phyloP scores from a whole-genome alignment of 768 basidiomycete genomes.

The Psilocybe tampanensis region DNA sequence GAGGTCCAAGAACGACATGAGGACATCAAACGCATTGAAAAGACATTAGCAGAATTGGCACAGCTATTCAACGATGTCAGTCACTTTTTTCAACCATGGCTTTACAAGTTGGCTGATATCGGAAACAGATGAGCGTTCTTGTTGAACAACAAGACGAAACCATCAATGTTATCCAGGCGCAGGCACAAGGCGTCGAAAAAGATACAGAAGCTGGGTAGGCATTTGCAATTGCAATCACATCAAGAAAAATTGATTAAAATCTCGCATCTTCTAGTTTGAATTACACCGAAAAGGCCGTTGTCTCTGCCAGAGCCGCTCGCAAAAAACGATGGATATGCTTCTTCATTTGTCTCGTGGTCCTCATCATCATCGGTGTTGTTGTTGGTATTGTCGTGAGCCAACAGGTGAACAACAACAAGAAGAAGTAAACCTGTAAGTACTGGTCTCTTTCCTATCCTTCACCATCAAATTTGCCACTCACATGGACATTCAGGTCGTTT shows the following conservation, averaged over 20 bases:
- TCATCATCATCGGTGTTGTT: slow-evolving; percentile 68
- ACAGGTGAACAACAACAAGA: slow-evolving; percentile 30
- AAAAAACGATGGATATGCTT: slow-evolving; percentile 99
- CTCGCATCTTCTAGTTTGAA: slow-evolving; percentile 52
- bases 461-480: background rate
- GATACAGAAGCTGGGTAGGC: slow-evolving; percentile 85
- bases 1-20: slow-evolving; percentile 98
- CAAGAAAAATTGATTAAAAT: background rate
- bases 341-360: slow-evolving; percentile 64
- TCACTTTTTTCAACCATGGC: background rate
- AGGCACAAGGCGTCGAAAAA: slow-evolving; percentile 73
- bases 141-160: slow-evolving; percentile 95
- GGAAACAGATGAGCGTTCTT: slow-evolving; percentile 85
- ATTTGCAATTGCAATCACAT: slow-evolving; percentile 2
- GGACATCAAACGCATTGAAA: slow-evolving; percentile 94
- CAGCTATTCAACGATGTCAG: slow-evolving; percentile 94
- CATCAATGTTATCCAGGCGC: slow-evolving; percentile 79
- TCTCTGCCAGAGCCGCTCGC: slow-evolving; percentile 83
- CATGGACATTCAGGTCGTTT: slow-evolving; percentile 5
- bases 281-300: slow-evolving; percentile 87
- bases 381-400: slow-evolving; percentile 57
- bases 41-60: slow-evolving; percentile 89
- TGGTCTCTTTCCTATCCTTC: too few species aligned
- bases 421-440: slow-evolving; percentile 23
- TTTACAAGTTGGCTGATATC: background rate